Percentiles rank a stretch among this genome's conserved stretches.
Evolutionary conservation across 768 basidiomycete genomes (phyloP).

Genomic region (Rhizopogon sp.): DNA sequence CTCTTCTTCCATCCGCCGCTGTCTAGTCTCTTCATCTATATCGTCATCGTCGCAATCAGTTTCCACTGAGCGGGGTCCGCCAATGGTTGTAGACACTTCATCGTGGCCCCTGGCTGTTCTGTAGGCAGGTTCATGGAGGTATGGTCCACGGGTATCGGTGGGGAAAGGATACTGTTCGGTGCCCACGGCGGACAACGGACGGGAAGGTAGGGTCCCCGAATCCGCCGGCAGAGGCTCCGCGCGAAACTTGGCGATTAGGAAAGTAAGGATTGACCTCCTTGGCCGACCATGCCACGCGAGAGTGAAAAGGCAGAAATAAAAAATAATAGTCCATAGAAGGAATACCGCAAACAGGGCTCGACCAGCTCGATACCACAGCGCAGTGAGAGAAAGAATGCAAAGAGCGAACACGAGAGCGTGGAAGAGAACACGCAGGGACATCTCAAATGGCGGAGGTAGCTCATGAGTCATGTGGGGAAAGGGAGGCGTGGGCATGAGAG

Average conservation of each 20-base stretch:
- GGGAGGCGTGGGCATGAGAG: slow-evolving; percentile 25
- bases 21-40: slow-evolving; percentile 68
- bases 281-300: slow-evolving; percentile 59
- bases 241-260: slow-evolving; percentile 41
- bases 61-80: slow-evolving; percentile 45
- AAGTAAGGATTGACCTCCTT: slow-evolving; percentile 50
- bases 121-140: slow-evolving; percentile 62
- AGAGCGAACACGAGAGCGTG: slow-evolving; percentile 58
- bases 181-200: slow-evolving; percentile 35
- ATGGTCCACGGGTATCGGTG: slow-evolving; percentile 49
- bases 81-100: slow-evolving; percentile 31
- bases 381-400: slow-evolving; percentile 49
- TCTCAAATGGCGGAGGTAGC: slow-evolving; percentile 33
- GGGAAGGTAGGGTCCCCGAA: slow-evolving; percentile 31
- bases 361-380: slow-evolving; percentile 54
- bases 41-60: slow-evolving; percentile 64
- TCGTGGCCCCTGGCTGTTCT: slow-evolving; percentile 41
- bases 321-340: slow-evolving; percentile 53
- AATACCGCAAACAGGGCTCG: slow-evolving; percentile 58
- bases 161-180: slow-evolving; percentile 42
- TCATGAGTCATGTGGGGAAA: slow-evolving; percentile 20
- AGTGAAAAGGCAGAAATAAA: slow-evolving; percentile 48
- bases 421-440: slow-evolving; percentile 45
- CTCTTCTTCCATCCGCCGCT: slow-evolving; percentile 75
- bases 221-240: slow-evolving; percentile 22